phyloP scores from a whole-genome alignment of 2,329 filamentous ascomycete species.

The Hymenoscyphus fructigenus region DNA sequence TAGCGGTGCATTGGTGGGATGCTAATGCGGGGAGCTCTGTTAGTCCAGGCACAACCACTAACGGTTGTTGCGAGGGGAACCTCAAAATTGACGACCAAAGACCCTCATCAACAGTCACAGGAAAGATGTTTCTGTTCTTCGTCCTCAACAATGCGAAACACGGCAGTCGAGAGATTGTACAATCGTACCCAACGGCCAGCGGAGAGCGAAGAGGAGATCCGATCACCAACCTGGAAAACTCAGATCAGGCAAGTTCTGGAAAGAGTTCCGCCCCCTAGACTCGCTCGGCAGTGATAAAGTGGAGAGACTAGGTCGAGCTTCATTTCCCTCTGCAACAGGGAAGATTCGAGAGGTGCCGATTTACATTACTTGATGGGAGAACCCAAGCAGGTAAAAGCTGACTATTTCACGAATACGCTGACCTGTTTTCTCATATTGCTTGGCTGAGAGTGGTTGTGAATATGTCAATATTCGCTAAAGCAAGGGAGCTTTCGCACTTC shows the following conservation, averaged over 20 bases:
- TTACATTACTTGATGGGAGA: no score
- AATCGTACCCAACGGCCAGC: neutral
- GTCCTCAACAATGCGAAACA: no score
- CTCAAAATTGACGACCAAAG: no score
- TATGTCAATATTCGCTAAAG: neutral
- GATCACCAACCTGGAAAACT: neutral
- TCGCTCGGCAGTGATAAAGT: conserved; percentile 7
- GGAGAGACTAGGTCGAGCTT: conserved; percentile 15
- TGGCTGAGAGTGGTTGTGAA: neutral
- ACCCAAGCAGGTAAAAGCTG: neutral
- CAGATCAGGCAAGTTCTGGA: no score
- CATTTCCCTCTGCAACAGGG: conserved; percentile 23
- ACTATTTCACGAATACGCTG: no score
- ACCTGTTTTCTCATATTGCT: neutral
- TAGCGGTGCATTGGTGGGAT: no score
- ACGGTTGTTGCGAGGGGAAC: no score
- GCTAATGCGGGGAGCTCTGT: no score
- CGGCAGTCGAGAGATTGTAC: no score
- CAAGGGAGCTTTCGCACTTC: neutral
- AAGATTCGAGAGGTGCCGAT: conserved; percentile 19
- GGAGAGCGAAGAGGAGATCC: neutral
- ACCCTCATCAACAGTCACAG: no score
- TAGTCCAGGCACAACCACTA: no score
- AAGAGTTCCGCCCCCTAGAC: neutral
- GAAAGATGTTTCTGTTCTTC: no score